phyloP scores from a whole-genome alignment of 768 basidiomycete species.

The Amanita rubescens region DNA sequence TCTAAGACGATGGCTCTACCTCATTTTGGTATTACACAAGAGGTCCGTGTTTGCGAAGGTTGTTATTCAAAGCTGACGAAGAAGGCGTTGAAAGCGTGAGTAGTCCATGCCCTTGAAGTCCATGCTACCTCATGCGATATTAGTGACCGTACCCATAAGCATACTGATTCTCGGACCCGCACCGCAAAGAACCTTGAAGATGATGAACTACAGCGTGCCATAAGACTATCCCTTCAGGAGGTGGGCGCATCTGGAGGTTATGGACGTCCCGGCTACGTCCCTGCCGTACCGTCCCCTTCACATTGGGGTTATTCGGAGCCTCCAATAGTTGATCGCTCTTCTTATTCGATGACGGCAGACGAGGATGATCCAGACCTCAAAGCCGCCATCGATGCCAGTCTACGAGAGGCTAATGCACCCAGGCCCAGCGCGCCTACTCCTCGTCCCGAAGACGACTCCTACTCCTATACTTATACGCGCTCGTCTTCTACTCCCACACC shows the following conservation, averaged over 20 bases:
- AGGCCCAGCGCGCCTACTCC: conserved; percentile 72
- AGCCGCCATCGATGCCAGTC: conserved; percentile 92
- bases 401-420: conserved; percentile 77
- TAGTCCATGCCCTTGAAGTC: conserved; percentile 3
- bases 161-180: conserved; percentile 41
- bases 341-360: conserved; percentile 29
- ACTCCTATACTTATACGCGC: conserved; percentile 35
- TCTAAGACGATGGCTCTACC: conserved; percentile 79
- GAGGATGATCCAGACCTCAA: conserved; percentile 88
- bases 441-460: conserved; percentile 32
- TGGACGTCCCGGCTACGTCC: conserved; percentile 59
- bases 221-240: conserved; percentile 85
- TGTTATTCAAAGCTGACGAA: conserved; percentile 75
- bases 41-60: conserved; percentile 89
- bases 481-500: conserved; percentile 34
- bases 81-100: conserved; percentile 50
- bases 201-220: conserved; percentile 88
- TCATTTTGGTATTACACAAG: conserved; percentile 87
- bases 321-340: conserved; percentile 54
- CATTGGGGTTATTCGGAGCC: conserved; percentile 62
- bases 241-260: conserved; percentile 41
- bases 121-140: background rate
- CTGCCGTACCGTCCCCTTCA: conserved; percentile 48
- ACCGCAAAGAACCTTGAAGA: conserved; percentile 62
- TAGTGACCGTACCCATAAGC: conserved; percentile 29